Conservation (phyloP, 257 asterid genomes). For the Hygrophila difformis region DNA sequence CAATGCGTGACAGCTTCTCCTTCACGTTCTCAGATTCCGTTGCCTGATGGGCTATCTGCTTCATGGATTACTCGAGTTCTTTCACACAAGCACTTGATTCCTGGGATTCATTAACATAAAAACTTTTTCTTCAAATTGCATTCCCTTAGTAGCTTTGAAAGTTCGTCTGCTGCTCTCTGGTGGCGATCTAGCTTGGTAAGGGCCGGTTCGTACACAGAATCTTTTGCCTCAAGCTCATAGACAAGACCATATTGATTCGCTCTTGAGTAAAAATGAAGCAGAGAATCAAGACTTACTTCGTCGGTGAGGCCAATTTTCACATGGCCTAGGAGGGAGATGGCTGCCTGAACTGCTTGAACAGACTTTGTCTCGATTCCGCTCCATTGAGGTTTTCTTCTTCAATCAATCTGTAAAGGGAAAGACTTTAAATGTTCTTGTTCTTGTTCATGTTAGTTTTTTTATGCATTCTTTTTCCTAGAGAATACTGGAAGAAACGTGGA, state of each 20-base stretch:
- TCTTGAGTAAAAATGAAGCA: background rate
- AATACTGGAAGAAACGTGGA: background rate
- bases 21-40: no score
- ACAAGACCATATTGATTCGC: no score
- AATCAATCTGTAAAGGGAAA: background rate
- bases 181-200: constrained; percentile 36
- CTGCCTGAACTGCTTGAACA: constrained; percentile 43
- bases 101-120: constrained; percentile 25
- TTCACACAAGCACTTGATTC: constrained; percentile 19
- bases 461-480: background rate
- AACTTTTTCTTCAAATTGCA: constrained; percentile 37
- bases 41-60: no score
- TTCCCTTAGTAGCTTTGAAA: constrained; percentile 25
- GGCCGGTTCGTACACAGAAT: constrained; percentile 42
- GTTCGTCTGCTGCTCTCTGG: constrained; percentile 36
- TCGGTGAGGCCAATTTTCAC: constrained; percentile 12
- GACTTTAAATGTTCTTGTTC: background rate
- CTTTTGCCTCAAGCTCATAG: constrained; percentile 38
- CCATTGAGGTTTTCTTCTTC: background rate
- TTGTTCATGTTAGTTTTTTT: no score
- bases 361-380: constrained; percentile 65
- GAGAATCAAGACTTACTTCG: background rate
- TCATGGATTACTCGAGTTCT: constrained; percentile 32
- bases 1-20: no score
- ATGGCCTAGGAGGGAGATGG: constrained; percentile 52